Conservation (phyloP, 129 eudicot genomes). For the Arctium minus region DNA sequence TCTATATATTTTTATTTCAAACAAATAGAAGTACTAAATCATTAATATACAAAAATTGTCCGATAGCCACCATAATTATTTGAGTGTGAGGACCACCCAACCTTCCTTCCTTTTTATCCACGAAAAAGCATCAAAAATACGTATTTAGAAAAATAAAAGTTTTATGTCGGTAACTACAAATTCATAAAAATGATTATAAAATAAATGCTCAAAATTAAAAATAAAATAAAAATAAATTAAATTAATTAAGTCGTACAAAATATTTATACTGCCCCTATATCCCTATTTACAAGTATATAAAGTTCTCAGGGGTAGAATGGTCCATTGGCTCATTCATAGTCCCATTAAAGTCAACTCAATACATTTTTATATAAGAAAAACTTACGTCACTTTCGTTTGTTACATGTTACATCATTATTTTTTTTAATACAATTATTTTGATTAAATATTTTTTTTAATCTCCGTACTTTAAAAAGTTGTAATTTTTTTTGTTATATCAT, state of each 20-base stretch:
- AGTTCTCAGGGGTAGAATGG: background rate
- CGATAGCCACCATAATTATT: background rate
- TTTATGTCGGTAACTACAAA: background rate
- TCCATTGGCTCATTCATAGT: background rate
- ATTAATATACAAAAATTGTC: background rate
- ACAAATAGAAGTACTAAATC: background rate
- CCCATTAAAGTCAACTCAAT: background rate
- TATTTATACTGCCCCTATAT: background rate
- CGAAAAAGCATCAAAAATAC: background rate
- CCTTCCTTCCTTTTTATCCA: background rate
- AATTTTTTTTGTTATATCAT: too few species aligned
- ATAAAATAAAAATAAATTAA: background rate
- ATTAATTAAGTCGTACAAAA: background rate
- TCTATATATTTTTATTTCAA: background rate
- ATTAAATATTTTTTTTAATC: too few species aligned
- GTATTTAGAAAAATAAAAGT: background rate
- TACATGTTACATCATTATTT: background rate
- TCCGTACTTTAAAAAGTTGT: too few species aligned
- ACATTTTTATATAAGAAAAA: background rate
- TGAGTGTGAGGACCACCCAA: background rate
- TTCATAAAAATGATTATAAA: background rate
- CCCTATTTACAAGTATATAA: background rate
- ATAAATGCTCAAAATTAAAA: background rate
- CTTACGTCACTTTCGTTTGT: background rate
- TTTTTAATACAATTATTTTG: background rate